A percentile compares a stretch with the other conserved stretches of the same genome.
Conservation (phyloP, 495 filamentous ascomycete genomes). For the Letharia columbiana region DNA sequence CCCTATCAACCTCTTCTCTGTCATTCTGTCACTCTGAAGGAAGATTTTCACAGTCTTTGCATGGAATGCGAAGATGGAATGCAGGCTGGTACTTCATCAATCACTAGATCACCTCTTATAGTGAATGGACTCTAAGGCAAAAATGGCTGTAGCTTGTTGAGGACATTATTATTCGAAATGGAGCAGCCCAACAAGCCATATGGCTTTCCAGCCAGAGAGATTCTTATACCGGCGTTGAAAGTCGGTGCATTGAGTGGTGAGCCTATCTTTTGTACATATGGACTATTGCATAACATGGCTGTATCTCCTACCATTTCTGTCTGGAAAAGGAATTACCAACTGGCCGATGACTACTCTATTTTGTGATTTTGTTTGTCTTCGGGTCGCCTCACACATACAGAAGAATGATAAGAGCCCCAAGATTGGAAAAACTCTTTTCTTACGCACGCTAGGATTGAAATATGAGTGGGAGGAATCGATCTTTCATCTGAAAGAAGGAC, state of each 20-base stretch:
- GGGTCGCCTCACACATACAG: background rate
- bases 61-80: background rate
- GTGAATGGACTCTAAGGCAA: background rate
- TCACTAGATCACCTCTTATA: background rate
- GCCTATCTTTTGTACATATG: constrained; percentile 23
- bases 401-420: background rate
- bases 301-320: background rate
- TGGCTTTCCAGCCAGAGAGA: constrained; percentile 9
- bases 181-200: constrained; percentile 1
- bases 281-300: background rate
- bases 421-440: background rate
- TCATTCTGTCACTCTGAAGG: background rate
- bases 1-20: background rate
- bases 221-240: constrained; percentile 39
- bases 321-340: background rate
- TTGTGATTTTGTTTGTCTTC: background rate
- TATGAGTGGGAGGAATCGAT: background rate
- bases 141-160: no score
- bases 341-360: background rate
- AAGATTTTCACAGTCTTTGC: background rate
- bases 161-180: background rate
- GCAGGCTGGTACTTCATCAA: background rate
- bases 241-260: constrained; percentile 45
- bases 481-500: background rate
- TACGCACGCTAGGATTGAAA: no score